Base-by-base conservation (phyloP, 495 filamentous ascomycete species). In the Penicillium samsonianum region DNA sequence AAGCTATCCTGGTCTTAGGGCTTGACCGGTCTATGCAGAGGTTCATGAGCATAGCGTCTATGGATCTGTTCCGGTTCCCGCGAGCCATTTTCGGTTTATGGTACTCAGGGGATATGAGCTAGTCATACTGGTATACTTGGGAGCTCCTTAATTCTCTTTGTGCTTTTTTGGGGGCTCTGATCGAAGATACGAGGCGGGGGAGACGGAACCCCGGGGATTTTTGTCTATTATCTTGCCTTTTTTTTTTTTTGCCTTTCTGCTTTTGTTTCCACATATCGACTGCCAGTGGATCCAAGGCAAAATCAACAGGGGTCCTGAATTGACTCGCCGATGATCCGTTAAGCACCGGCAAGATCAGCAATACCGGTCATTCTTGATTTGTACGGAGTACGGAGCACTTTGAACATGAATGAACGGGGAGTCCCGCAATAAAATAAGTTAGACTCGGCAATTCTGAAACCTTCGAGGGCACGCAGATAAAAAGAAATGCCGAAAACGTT, bases 401-500 rank as follows among this genome's bases (percentile, higher is more conserved):
- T 5, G 28, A 17, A 6, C 31, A 28, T 55, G 20, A 41, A 30
- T 22, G 35, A 35, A 48, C 59, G 43, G 59, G 44, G 53, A n/a
- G 20, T 52, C 37, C 50, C 60, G 44, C 50, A 31, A 22, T 17
- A 8, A 38, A 38, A 37, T 25, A 25, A n/a, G 33, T 25, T 38
- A 47, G 17, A 50, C 20, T 59, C 62, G 65, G 62, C 62, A 63
- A 60, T 55, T 60, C 54, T 60, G 56, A 62, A 62, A 62, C 62
- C 38, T 64, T 33, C 19, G 28, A 41, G 49, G 47, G 43, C 46
- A 5, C 30, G 30, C 4, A 33, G 42, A 50, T 49, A 47, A 23
- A 11, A 48, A 31, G 57, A 52, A 56, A 58, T 65, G 62, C 65
- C 65, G 65, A 61, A 65, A 65, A 61, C 57, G 57, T 57, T 63